These are phyloP conservation scores for Ganoderma meredithae DNA, from an alignment of 1,284 basidiomycete species.

Conservation along the genomic window DNA sequence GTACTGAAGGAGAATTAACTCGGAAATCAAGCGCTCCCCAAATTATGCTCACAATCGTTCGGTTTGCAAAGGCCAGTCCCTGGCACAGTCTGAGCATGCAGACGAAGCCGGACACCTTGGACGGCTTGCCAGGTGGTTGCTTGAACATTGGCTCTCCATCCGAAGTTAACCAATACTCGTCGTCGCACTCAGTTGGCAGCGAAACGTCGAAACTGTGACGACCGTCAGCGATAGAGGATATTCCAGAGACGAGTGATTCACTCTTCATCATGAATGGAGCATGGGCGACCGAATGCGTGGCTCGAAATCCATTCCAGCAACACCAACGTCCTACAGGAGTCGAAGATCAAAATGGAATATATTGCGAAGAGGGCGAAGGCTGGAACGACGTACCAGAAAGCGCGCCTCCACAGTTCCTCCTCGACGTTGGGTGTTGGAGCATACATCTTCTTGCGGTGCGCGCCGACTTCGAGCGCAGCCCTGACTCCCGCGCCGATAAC, in stretches of 20 bases:
- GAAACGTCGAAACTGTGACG: constrained; percentile 65
- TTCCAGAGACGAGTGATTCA: constrained; percentile 43
- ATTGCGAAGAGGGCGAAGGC: not conserved
- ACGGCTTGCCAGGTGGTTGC: constrained; percentile 61
- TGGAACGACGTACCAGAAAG: constrained; percentile 68
- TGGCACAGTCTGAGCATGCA: constrained; percentile 65
- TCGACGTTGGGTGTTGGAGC: constrained; percentile 40
- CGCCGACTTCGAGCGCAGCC: constrained; percentile 52
- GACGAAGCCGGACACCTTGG: constrained; percentile 62
- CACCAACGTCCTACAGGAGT: constrained; percentile 59
- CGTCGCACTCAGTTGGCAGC: constrained; percentile 71
- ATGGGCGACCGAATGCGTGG: constrained; percentile 81
- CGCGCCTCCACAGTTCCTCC: constrained; percentile 64
- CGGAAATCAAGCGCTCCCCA: not conserved
- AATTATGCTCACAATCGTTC: constrained; percentile 58
- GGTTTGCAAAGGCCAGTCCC: constrained; percentile 67
- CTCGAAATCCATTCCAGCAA: constrained; percentile 69
- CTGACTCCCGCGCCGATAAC: constrained; percentile 58
- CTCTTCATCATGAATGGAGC: constrained; percentile 88
- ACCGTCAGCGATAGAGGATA: too few relatives aligned
- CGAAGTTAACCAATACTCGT: constrained; percentile 70
- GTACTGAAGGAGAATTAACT: constrained; percentile 19
- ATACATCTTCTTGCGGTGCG: constrained; percentile 47
- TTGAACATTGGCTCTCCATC: constrained; percentile 52
- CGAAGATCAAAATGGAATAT: not conserved